These are phyloP conservation scores for Herpomyces periplanetae DNA, from an alignment of 2,329 filamentous ascomycete genomes.

Conservation along the genomic window DNA sequence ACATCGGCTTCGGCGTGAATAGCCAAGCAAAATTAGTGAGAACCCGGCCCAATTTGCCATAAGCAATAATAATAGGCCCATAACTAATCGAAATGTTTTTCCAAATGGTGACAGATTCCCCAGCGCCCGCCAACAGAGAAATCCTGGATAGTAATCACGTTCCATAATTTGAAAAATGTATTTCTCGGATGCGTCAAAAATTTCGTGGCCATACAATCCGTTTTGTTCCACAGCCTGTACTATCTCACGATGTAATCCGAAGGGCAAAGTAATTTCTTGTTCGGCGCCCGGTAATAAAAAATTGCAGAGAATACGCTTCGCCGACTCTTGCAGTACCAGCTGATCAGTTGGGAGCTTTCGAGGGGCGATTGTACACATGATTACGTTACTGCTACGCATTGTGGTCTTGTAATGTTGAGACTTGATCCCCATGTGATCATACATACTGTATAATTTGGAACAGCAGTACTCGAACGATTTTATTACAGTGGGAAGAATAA, in stretches of 20 bases:
- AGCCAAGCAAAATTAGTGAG: conserved; percentile 59
- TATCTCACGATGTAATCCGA: conserved; percentile 48
- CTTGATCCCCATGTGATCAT: too few species aligned
- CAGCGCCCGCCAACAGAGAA: conserved; percentile 67
- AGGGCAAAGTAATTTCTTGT: conserved; percentile 69
- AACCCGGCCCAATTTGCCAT: conserved; percentile 79
- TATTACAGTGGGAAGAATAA: too few species aligned
- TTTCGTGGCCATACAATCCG: conserved; percentile 71
- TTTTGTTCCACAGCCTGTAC: conserved; percentile 60
- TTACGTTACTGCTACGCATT: too few species aligned
- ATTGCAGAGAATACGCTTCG: conserved; percentile 95
- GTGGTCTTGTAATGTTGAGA: too few species aligned
- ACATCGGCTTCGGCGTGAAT: conserved; percentile 27
- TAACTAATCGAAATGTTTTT: conserved; percentile 41
- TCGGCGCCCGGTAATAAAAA: conserved; percentile 81
- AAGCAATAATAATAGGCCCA: conserved; percentile 56
- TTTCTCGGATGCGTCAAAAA: conserved; percentile 89
- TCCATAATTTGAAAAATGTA: conserved; percentile 99
- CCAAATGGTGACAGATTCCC: conserved; percentile 81
- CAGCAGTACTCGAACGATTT: too few species aligned
- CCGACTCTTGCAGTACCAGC: conserved; percentile 59
- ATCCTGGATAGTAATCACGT: conserved; percentile 88
- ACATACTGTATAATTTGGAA: too few species aligned
- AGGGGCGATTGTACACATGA: too few species aligned
- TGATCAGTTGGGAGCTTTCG: conserved; percentile 48